Evolutionary conservation across 495 filamentous ascomycete genomes (phyloP), one percentile per base, ranked within the genome.

Genomic region (Talaromyces trachyspermus): DNA sequence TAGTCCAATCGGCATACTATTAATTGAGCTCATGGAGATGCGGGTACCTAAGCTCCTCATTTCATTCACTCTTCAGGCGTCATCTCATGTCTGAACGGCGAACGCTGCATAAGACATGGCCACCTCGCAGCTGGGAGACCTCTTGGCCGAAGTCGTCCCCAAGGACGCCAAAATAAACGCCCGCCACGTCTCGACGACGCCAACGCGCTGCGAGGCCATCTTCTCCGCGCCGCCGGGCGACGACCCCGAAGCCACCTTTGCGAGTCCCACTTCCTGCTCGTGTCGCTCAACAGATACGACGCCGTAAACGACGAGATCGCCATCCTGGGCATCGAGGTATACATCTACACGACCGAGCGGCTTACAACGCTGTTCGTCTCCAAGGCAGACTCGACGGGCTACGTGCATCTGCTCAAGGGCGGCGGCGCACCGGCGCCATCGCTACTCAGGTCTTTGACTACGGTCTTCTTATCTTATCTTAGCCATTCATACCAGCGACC

Each of bases 331-430:
- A 77, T 85, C 48, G 81, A 85, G 55, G 69, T 78, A 35, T 49
- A 75, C 42, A 67, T 85, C 49, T 85, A 84, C 60, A 76, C 85
- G 17, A 94, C 86, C 25, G 78, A 78, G 50, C 77, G 80, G 64
- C 76, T 86, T 25, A 94, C 85, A 4, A 95, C 83, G 27, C 76
- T 97, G 26, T 99, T 97, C 65, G 83, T 99, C 29, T 89, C 88
- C 47, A 99, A 99, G 66, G 92, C 92, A 40, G 92, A 99, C 64
- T 95, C 91, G 12, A 95, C 90, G 2, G 92, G 92, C 38, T 91
- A 86, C 54, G 65, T 95, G 20, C 72, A 85, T 57, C 68, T 83
- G 0, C 74, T 89, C 29, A 64, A 76, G 23, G 59, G 83, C 1
- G 69, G 76, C 2, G 15, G 5, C n/a, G 37, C 30, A 19, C 17